Percentiles rank a stretch among this genome's conserved stretches.
Conservation (phyloP, 371 early-diverging fungal genomes). For the Nematocida major region DNA sequence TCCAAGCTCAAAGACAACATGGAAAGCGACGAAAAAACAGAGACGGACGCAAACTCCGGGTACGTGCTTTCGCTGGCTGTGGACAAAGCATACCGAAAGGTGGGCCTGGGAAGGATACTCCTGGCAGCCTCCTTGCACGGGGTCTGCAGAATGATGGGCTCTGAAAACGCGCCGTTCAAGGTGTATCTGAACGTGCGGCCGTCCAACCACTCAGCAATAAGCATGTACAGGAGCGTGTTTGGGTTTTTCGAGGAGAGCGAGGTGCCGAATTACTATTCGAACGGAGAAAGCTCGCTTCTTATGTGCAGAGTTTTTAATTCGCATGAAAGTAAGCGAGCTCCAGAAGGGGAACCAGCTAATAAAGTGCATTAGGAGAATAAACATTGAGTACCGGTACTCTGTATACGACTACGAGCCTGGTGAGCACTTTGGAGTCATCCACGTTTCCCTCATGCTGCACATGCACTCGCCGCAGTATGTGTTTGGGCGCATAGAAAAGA, state of each 20-base stretch:
- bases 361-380: not conserved
- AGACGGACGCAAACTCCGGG: not conserved
- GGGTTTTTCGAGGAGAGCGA: not conserved
- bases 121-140: slow-evolving; percentile 4
- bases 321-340: not conserved
- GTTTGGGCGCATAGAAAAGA: not conserved
- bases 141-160: not conserved
- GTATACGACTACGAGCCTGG: slow-evolving; percentile 35
- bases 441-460: slow-evolving; percentile 1
- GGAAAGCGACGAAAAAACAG: slow-evolving; percentile 4
- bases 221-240: slow-evolving; percentile 8
- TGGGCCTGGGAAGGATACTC: slow-evolving; percentile 19
- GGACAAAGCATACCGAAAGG: slow-evolving; percentile 19
- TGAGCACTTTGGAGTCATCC: slow-evolving; percentile 13
- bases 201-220: not conserved
- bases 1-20: slow-evolving; percentile 16
- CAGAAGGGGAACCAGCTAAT: not conserved
- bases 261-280: slow-evolving; percentile 17
- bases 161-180: not conserved
- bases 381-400: not conserved
- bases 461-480: slow-evolving; percentile 7
- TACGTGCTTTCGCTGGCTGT: slow-evolving; percentile 28
- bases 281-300: slow-evolving; percentile 19
- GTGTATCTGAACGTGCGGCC: slow-evolving; percentile 33
- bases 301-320: slow-evolving; percentile 42